Conservation (phyloP, 306 rosid genomes). For the Nissolia schottii region DNA sequence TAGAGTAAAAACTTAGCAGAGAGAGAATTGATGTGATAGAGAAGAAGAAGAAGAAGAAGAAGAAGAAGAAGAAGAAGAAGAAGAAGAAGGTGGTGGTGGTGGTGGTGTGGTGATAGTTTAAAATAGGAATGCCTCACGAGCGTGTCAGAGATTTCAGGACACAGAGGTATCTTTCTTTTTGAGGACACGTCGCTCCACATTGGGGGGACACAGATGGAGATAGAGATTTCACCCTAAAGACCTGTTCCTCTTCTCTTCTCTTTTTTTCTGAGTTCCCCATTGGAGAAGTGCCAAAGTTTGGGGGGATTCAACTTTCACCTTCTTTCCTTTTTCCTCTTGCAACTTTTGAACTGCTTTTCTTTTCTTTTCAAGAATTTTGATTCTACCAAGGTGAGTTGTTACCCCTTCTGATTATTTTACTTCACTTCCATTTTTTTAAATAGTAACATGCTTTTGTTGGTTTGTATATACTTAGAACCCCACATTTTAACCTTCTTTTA, state of each 20-base stretch:
- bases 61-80: neutral
- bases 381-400: slow-evolving; percentile 34
- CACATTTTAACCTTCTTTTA: neutral
- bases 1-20: slow-evolving; percentile 14
- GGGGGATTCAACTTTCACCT: slow-evolving; percentile 18
- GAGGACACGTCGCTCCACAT: slow-evolving; percentile 70
- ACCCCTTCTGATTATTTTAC: slow-evolving; percentile 12
- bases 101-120: too few species aligned
- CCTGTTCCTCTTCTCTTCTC: neutral
- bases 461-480: neutral
- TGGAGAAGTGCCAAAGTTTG: slow-evolving; percentile 10
- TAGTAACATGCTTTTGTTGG: neutral
- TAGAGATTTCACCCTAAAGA: slow-evolving; percentile 23
- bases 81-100: neutral
- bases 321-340: neutral
- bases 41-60: neutral
- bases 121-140: slow-evolving; percentile 44
- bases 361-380: slow-evolving; percentile 41
- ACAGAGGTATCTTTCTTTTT: slow-evolving; percentile 57
- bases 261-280: slow-evolving; percentile 31
- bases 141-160: slow-evolving; percentile 58
- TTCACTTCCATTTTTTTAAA: neutral
- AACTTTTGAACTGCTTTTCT: slow-evolving; percentile 1
- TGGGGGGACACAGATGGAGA: slow-evolving; percentile 29
- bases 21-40: slow-evolving; percentile 14